Evolutionary conservation across 2,329 filamentous ascomycete species (phyloP), one percentile per base, ranked within the genome.

Genomic region (Pseudocercospora fuligena): DNA sequence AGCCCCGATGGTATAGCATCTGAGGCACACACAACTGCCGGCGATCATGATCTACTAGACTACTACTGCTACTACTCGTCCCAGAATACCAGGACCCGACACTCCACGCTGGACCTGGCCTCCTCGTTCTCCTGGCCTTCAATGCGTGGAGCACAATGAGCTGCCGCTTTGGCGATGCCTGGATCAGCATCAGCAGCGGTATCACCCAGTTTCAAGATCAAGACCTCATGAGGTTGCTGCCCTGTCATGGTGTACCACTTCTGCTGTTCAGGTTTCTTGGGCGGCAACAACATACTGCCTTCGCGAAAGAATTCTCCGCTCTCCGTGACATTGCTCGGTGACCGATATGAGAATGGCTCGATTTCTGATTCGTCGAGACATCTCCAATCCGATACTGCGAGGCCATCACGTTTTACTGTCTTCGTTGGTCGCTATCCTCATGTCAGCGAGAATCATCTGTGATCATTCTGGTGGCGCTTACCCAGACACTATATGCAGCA

Each of bases 401-500:
- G 56, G 25, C 54, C 54, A 21, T 64, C 62, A 21, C 61, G 61
- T 27, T 63, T 63, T 9, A 63, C 61, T 5, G 61, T 47, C 51
- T 57, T 57, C 27, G 40, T 27, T n/a, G 61, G 61, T n/a, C 61
- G 61, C 61, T 65, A 33, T 16, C 12, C 9, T 31, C 4, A 33
- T 23, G 43, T 65, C 57, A 65, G 43, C 47, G 2, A 51, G 8
- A 23, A 21, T 33, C 60, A 21, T 16, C 31, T 47, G 29, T 6
- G 40, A 46, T 21, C 31, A 4, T 11, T n/a, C 8, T 8, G 19
- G 5, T 56, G 53, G 27, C 6, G 57, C 51, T 47, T n/a, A 63
- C 61, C 61, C 61, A 63, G 27, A 63, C 25, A 27, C 61, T 63
- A 49, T 63, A 63, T 8, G 53, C 53, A 16, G 61, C 61, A 49